Evolutionary conservation across 2,329 filamentous ascomycete species (phyloP).

Genomic region (Microcyclospora pomicola): DNA sequence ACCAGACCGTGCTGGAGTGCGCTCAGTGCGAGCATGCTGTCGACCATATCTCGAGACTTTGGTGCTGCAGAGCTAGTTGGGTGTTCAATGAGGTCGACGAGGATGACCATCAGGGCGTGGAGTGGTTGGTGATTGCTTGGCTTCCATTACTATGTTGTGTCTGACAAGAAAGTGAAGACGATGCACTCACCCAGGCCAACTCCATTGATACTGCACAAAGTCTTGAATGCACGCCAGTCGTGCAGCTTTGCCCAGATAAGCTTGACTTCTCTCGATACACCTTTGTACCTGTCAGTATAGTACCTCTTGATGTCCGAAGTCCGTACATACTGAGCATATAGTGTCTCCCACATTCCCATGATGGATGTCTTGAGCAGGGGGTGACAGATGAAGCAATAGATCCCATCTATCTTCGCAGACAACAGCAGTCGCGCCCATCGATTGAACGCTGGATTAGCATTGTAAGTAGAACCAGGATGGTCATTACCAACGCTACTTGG

Average conservation of each 20-base stretch:
- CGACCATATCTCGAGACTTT: not conserved
- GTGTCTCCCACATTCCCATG: not conserved
- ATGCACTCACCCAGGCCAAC: not conserved
- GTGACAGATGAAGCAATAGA: not conserved
- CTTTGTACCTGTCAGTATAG: not conserved
- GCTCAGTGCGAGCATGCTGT: slow-evolving; percentile 1
- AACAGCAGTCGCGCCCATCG: slow-evolving; percentile 1
- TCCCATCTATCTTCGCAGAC: slow-evolving; percentile 1
- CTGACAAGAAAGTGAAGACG: too few species aligned
- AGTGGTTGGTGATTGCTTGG: slow-evolving; percentile 1
- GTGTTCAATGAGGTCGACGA: slow-evolving; percentile 1
- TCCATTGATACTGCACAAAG: slow-evolving; percentile 1
- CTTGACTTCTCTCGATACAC: slow-evolving; percentile 1
- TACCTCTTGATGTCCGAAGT: too few species aligned
- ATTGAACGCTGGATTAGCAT: slow-evolving; percentile 1
- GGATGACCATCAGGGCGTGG: slow-evolving; percentile 1
- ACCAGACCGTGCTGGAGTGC: slow-evolving; percentile 1
- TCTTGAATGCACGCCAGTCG: not conserved
- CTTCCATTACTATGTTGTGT: too few species aligned
- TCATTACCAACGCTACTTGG: not conserved
- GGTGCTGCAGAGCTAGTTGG: not conserved
- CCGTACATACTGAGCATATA: not conserved
- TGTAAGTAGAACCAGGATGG: not conserved
- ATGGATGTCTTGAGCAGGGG: not conserved
- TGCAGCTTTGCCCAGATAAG: not conserved